These are phyloP conservation scores for Rosa multiflora DNA, from an alignment of 306 rosid genomes.

Conservation along the genomic window DNA sequence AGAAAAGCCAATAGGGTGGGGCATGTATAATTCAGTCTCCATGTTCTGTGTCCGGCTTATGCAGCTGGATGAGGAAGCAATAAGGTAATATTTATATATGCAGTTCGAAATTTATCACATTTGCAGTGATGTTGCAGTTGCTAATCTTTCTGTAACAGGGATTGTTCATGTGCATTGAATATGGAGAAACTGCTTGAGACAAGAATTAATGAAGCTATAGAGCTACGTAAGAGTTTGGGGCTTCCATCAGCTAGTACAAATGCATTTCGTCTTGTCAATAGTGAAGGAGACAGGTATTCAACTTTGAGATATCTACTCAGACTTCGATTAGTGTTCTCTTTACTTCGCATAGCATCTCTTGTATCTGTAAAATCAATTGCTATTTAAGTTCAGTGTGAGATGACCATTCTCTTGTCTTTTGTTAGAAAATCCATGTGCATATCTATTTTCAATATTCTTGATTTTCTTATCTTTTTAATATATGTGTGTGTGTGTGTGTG, in stretches of 20 bases:
- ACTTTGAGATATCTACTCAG: constrained; percentile 1
- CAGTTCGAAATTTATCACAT: not conserved
- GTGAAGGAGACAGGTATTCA: constrained; percentile 89
- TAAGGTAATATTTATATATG: constrained; percentile 40
- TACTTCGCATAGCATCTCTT: not conserved
- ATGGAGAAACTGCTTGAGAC: constrained; percentile 75
- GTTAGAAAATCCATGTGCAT: not conserved
- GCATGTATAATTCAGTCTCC: constrained; percentile 85
- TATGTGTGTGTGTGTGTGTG: not conserved
- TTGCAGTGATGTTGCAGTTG: constrained; percentile 20
- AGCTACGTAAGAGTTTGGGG: constrained; percentile 66
- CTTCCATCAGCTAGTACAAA: constrained; percentile 78
- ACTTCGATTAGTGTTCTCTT: not conserved
- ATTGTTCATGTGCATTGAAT: constrained; percentile 56
- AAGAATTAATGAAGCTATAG: constrained; percentile 62
- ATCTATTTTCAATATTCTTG: not conserved
- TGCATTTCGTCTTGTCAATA: constrained; percentile 78
- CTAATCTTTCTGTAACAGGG: constrained; percentile 41
- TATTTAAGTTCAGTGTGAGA: not conserved
- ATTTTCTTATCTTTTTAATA: not conserved
- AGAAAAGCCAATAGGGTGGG: constrained; percentile 88
- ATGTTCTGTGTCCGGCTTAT: constrained; percentile 91
- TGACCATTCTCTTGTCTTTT: not conserved
- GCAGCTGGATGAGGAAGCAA: constrained; percentile 86
- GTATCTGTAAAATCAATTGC: not conserved